Percentiles rank a stretch among this genome's conserved stretches.
Conservation (phyloP, 805 yeast species). For the Hanseniaspora lindneri region DNA sequence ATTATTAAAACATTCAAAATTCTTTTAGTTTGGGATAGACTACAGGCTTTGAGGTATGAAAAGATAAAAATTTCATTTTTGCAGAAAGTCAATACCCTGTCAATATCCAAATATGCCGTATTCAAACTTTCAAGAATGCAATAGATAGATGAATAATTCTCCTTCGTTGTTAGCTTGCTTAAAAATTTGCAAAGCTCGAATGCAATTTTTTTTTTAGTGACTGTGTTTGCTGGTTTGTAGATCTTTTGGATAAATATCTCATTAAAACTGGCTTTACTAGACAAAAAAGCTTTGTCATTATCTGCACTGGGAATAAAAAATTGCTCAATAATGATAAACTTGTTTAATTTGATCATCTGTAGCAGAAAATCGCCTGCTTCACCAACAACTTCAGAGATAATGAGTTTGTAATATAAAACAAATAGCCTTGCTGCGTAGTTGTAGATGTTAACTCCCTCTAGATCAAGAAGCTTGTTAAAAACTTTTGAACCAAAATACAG, state of each 20-base stretch:
- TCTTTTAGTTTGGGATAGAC: slow-evolving; percentile 6
- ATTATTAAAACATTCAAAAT: slow-evolving; percentile 2
- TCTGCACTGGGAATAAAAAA: not conserved
- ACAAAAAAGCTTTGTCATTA: not conserved
- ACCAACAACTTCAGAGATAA: not conserved
- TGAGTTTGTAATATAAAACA: not conserved
- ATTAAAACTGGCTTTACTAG: not conserved
- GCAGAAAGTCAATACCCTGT: not conserved
- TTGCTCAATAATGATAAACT: not conserved
- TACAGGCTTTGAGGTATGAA: slow-evolving; percentile 17
- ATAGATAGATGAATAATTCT: not conserved
- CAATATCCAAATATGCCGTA: slow-evolving; percentile 6
- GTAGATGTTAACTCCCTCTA: not conserved
- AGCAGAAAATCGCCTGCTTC: slow-evolving; percentile 7
- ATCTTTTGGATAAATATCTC: slow-evolving; percentile 1
- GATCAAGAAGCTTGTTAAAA: slow-evolving; percentile 19
- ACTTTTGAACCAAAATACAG: slow-evolving; percentile 28
- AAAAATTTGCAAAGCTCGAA: not conserved
- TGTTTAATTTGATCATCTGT: slow-evolving; percentile 1
- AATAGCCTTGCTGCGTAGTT: not conserved
- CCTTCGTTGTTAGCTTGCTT: not conserved
- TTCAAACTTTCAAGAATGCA: slow-evolving; percentile 9
- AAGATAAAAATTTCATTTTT: slow-evolving; percentile 2
- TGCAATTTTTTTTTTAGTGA: slow-evolving; percentile 2
- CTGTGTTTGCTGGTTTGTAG: not conserved